These are phyloP conservation scores for Saccharomyces hybrid DNA, from an alignment of 1,139 yeast genomes.

Conservation along the genomic window DNA sequence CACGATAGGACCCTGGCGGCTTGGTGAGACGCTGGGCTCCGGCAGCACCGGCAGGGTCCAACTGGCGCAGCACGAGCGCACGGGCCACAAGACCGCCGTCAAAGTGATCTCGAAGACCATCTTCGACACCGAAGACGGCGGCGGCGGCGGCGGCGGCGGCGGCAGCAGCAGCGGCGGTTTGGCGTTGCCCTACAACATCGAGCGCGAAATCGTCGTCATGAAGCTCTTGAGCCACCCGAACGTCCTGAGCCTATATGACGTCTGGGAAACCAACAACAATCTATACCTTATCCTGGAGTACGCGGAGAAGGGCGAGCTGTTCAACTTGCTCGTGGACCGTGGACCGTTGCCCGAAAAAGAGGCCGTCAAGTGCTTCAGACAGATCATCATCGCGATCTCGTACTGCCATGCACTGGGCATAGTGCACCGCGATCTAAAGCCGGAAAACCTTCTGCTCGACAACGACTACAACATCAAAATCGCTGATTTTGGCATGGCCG, in stretches of 20 bases:
- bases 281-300: constrained; percentile 85
- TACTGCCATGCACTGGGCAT: constrained; percentile 93
- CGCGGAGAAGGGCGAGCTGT: constrained; percentile 94
- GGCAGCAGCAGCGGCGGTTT: constrained; percentile 25
- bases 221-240: constrained; percentile 88
- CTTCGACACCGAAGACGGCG: constrained; percentile 29
- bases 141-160: constrained; percentile 12
- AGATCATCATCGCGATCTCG: constrained; percentile 81
- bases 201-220: constrained; percentile 88
- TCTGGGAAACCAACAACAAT: constrained; percentile 96
- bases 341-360: constrained; percentile 85
- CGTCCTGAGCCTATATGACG: constrained; percentile 92
- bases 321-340: constrained; percentile 79
- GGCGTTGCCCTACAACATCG: constrained; percentile 79
- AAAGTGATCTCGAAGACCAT: constrained; percentile 88
- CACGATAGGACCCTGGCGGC: constrained; percentile 87
- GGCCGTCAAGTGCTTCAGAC: constrained; percentile 85
- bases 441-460: constrained; percentile 85
- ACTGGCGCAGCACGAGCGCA: constrained; percentile 74
- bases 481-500: constrained; percentile 99
- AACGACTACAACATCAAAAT: constrained; percentile 82
- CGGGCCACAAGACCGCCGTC: constrained; percentile 92
- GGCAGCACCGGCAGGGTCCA: constrained; percentile 95
- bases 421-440: constrained; percentile 91
- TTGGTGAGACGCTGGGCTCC: constrained; percentile 88